phyloP scores from a whole-genome alignment of 306 rosid species.

The Rosa chinensis region DNA sequence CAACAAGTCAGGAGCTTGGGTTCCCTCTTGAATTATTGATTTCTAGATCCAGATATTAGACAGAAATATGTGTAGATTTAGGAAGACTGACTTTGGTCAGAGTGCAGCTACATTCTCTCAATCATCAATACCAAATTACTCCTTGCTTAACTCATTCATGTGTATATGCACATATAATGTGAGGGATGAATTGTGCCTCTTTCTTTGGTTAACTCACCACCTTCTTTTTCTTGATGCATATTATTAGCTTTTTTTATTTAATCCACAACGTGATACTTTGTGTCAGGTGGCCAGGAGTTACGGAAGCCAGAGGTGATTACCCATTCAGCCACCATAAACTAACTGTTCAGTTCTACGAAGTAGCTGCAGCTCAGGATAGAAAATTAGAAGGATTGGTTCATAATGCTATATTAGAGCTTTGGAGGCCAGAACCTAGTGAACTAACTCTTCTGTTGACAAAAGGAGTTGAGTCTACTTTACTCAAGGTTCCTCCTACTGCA shows the following conservation, averaged over 20 bases:
- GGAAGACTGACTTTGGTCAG: not conserved
- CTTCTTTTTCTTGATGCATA: not conserved
- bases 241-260: not conserved
- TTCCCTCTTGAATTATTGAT: not conserved
- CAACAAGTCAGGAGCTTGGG: not conserved
- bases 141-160: slow-evolving; percentile 1
- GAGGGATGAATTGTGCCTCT: not conserved
- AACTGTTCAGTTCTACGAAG: slow-evolving; percentile 96
- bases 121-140: not conserved
- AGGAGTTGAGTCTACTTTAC: slow-evolving; percentile 85
- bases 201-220: not conserved
- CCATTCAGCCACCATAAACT: slow-evolving; percentile 99
- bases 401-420: slow-evolving; percentile 96
- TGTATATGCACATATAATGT: not conserved
- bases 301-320: slow-evolving; percentile 95
- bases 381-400: slow-evolving; percentile 97
- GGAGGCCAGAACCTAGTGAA: slow-evolving; percentile 98
- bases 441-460: slow-evolving; percentile 84
- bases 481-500: slow-evolving; percentile 96
- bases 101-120: slow-evolving; percentile 1
- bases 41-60: not conserved
- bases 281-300: slow-evolving; percentile 93
- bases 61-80: not conserved
- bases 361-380: slow-evolving; percentile 98
- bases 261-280: slow-evolving; percentile 19